These are phyloP conservation scores for Eucalyptus coolabah DNA, from an alignment of 345 rosid genomes.

Conservation along the genomic window DNA sequence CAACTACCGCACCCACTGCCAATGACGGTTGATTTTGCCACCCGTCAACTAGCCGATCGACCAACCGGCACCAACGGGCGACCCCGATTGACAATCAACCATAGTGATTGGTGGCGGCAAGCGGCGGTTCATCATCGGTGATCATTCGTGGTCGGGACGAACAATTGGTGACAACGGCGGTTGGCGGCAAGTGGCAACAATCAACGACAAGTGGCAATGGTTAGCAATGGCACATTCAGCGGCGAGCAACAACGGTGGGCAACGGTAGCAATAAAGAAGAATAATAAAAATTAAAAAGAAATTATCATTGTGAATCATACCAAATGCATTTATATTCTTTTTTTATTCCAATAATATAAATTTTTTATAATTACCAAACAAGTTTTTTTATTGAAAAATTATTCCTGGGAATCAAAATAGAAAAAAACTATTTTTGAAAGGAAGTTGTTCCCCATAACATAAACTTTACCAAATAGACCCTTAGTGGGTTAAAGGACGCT, in stretches of 20 bases:
- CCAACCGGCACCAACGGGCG: rapidly evolving
- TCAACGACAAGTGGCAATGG: rapidly evolving
- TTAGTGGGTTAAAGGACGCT: background rate
- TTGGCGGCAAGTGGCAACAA: too few relatives aligned
- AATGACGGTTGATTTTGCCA: rapidly evolving
- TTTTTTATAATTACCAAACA: rapidly evolving
- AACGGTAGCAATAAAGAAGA: rapidly evolving
- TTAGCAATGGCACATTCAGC: too few relatives aligned
- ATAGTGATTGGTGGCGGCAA: rapidly evolving
- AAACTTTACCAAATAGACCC: rapidly evolving
- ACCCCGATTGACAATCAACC: too few relatives aligned
- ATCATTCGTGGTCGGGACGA: rapidly evolving
- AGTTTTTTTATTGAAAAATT: too few relatives aligned
- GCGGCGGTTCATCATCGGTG: rapidly evolving
- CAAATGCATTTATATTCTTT: rapidly evolving
- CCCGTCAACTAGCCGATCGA: rapidly evolving
- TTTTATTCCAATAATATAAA: too few relatives aligned
- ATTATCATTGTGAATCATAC: too few relatives aligned
- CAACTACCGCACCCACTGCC: rapidly evolving
- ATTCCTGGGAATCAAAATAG: rapidly evolving
- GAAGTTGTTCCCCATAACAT: rapidly evolving
- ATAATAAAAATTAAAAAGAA: too few relatives aligned
- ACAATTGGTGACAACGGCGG: rapidly evolving
- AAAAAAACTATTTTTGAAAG: too few relatives aligned
- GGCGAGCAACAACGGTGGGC: rapidly evolving